These are phyloP conservation scores for Citrus glauca DNA, from an alignment of 345 rosid genomes.

Conservation along the genomic window DNA sequence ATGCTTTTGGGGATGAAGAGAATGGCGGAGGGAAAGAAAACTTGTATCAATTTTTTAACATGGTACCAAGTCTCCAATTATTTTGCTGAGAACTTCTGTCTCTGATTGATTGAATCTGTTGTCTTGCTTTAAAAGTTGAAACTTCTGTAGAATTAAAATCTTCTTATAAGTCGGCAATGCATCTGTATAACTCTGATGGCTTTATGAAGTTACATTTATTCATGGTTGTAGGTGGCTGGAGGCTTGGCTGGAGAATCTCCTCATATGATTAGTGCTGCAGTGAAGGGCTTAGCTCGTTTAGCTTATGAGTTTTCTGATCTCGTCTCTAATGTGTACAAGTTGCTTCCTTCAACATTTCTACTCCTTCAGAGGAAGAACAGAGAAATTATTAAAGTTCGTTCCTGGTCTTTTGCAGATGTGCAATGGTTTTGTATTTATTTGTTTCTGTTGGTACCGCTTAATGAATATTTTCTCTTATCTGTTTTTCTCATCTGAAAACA, in stretches of 20 bases:
- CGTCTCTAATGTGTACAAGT: conserved; percentile 63
- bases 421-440: background rate
- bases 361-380: conserved; percentile 83
- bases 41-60: conserved; percentile 65
- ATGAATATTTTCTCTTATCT: background rate
- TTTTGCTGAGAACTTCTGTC: background rate
- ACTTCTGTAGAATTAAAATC: background rate
- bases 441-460: background rate
- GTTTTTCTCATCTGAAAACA: conserved; percentile 12
- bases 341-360: conserved; percentile 87
- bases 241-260: conserved; percentile 93
- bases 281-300: conserved; percentile 90
- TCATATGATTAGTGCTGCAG: conserved; percentile 96
- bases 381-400: conserved; percentile 78
- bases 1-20: conserved; percentile 85
- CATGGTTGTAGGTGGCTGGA: conserved; percentile 71
- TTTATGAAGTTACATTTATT: background rate
- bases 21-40: conserved; percentile 75
- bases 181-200: background rate
- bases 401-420: background rate
- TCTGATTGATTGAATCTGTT: background rate
- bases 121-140: background rate
- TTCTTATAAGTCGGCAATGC: background rate
- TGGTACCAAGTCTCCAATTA: conserved; percentile 41
- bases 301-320: conserved; percentile 94